Conservation (phyloP, 148 eudicot genomes). For the Spergularia bocconei region DNA sequence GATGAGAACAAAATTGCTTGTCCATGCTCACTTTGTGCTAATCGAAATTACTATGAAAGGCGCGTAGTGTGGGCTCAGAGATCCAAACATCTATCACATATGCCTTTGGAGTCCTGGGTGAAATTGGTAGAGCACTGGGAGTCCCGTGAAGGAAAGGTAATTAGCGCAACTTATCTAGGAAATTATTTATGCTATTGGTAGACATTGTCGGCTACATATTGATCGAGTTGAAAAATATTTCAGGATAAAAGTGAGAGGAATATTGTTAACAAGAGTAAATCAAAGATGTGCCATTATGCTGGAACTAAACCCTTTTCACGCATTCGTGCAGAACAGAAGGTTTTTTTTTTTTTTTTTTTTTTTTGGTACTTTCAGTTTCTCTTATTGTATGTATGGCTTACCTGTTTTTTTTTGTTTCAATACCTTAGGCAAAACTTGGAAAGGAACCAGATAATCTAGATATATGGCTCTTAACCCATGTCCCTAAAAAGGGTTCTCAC, state of each 20-base stretch:
- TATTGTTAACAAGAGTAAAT: background rate
- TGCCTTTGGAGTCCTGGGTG: background rate
- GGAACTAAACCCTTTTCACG: background rate
- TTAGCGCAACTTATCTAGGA: no score
- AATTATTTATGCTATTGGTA: no score
- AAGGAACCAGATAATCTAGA: background rate
- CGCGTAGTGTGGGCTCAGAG: no score
- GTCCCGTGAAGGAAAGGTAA: no score
- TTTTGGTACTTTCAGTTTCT: background rate
- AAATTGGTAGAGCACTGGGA: background rate
- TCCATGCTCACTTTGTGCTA: background rate
- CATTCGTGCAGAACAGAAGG: background rate
- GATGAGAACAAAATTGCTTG: background rate
- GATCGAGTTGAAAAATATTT: no score
- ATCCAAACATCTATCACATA: background rate
- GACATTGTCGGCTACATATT: no score
- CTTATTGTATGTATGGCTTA: background rate
- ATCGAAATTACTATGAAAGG: background rate
- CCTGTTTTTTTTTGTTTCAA: background rate
- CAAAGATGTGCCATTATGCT: background rate
- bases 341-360: no score
- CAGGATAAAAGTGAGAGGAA: no score
- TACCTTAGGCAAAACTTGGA: background rate
- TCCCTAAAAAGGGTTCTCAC: background rate
- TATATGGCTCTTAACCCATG: background rate